Base-by-base conservation (phyloP, 2,329 filamentous ascomycete genomes). In the Albophoma yamanashiensis region DNA sequence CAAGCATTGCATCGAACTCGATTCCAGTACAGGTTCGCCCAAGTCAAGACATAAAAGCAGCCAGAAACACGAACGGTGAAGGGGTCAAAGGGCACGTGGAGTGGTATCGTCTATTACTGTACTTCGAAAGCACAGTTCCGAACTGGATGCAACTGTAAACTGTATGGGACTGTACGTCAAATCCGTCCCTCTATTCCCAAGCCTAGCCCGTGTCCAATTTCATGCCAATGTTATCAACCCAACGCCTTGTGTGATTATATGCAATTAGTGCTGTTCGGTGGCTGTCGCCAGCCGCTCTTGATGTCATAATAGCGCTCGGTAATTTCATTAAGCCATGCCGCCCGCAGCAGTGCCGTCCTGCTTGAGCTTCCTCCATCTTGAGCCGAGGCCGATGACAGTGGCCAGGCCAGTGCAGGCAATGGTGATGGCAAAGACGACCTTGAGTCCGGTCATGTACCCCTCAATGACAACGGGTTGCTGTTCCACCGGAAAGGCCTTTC, bases 371-470 rank as follows among this genome's bases (percentile, higher is more conserved):
- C 66, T 68, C 77, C 77, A 79, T 34, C 68, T 69, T 11, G 71
- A 73, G 34, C 62, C 67, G 5, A 75, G 60, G 20, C 68, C 67
- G 22, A 76, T 59, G 4, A 76, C 40, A 5, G 74, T 69, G 0
- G 76, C 71, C 34, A 79, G 58, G 3, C 76, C 77, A 2, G 72
- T 76, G 38, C 77, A 79, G 5, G 86, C 68, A 25, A 79, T 76
- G 17, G 79, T 78, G 63, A 87, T 76, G 12, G 84, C 87, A 45
- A 86, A 82, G 5, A 79, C 77, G 9, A 88, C 84, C 67, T 87
- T 85, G 65, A 87, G 82, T 0, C 83, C 82, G 58, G 82, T 73
- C 65, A 82, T 88, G 73, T 90, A 90, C 0, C 83, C 84, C 0
- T 70, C 64, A 34, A 88, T 75, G 47, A 89, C 84, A 0, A 76